Evolutionary conservation across 2,329 filamentous ascomycete species (phyloP), one percentile per base, ranked within the genome.

Genomic region (Penicillium sp.): DNA sequence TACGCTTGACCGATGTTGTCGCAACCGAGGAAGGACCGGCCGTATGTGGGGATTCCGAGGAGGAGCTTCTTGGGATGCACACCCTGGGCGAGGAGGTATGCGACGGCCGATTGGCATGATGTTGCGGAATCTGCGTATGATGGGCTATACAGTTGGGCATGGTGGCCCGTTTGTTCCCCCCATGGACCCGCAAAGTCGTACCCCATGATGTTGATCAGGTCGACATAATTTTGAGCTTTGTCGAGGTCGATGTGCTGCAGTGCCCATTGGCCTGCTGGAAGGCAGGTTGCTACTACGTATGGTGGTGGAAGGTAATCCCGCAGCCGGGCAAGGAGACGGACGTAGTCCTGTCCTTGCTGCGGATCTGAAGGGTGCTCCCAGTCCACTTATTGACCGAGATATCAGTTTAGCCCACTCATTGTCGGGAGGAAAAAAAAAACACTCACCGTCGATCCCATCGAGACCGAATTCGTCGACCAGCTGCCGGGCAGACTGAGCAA

Each of bases 131-230:
- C 81, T 65, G 62, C 47, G 49, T 64, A 47, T 38, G 61, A 57
- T 2, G 87, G 84, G 1, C 87, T 81, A 71, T 88, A 91, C 1
- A 95, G 85, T 72, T 93, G 91, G 5, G 91, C 86, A 58, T 94
- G 91, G 73, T 94, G 90, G 7, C 91, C 91, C 50, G 86, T 86
- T 61, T 84, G 84, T 31, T 81, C 73, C 1, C 85, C 86, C 91
- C 91, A 93, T 3, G 86, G 82, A 1, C 91, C 91, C 29, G 85
- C 88, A 71, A 93, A 91, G 75, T 95, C 91, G 76, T 93, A 95
- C 1, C 91, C 86, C 85, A 90, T 92, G 41, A 95, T 79, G 74
- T 94, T 94, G 74, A 95, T 79, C 65, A 89, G 84, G 75, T 94
- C 90, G 41, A 95, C 82, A 67, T 91, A 88, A 50, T 85, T 79